Evolutionary conservation across 208 protist species (phyloP).

Genomic region (Entamoeba invadens): DNA sequence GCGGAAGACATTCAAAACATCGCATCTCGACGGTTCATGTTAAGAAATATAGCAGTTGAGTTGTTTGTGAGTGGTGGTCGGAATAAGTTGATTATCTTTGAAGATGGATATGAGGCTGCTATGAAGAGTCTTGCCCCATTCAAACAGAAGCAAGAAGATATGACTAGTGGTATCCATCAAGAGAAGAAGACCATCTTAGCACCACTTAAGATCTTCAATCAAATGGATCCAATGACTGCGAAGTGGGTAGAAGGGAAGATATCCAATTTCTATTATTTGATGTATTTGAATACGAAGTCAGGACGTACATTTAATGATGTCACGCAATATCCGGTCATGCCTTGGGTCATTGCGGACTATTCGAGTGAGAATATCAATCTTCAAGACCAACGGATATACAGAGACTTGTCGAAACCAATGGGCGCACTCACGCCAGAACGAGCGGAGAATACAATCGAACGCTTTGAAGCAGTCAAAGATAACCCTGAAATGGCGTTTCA

Average conservation of each 20-base stretch:
- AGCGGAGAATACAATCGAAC: not conserved
- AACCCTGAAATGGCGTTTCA: constrained; percentile 30
- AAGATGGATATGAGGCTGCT: not conserved
- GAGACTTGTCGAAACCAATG: constrained; percentile 46
- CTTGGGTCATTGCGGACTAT: constrained; percentile 34
- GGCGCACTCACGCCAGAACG: constrained; percentile 28
- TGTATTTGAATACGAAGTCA: constrained; percentile 19
- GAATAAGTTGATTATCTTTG: not conserved
- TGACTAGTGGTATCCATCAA: not conserved
- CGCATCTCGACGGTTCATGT: not conserved
- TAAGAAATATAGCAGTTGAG: not conserved
- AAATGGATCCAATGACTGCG: not conserved
- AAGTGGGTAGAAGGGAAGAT: constrained; percentile 19
- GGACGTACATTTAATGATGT: constrained; percentile 16
- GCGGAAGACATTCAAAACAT: not conserved
- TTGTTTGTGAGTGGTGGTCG: not conserved
- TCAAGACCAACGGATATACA: constrained; percentile 23
- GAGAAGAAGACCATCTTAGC: not conserved
- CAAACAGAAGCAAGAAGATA: not conserved
- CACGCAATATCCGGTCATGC: constrained; percentile 33
- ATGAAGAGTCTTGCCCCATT: not conserved
- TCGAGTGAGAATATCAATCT: constrained; percentile 25
- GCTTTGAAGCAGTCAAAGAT: constrained; percentile 25
- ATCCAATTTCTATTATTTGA: constrained; percentile 29
- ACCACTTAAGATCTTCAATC: not conserved